phyloP scores from a whole-genome alignment of 345 rosid genomes.

The Pelargonium nanum region DNA sequence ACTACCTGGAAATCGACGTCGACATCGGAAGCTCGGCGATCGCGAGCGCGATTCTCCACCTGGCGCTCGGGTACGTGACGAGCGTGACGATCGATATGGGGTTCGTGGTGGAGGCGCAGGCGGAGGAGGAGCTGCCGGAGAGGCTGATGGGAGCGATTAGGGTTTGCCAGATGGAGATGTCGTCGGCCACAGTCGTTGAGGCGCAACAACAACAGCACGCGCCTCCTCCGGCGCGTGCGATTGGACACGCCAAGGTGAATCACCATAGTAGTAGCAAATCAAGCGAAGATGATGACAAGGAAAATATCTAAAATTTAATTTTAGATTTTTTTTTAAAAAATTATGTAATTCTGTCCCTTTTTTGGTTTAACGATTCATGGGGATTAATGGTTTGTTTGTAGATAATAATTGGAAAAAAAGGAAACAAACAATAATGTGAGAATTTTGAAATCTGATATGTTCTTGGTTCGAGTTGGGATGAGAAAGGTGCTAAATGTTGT shows the following conservation, averaged over 20 bases:
- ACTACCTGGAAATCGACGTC: conserved; percentile 82
- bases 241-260: conserved; percentile 50
- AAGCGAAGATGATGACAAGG: conserved; percentile 2
- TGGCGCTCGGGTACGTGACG: conserved; percentile 70
- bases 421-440: no score
- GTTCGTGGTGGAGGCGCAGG: conserved; percentile 66
- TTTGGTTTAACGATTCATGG: no score
- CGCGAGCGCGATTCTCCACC: conserved; percentile 59
- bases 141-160: conserved; percentile 71
- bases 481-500: no score
- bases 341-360: background rate
- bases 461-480: no score
- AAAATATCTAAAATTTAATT: background rate
- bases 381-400: no score
- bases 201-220: conserved; percentile 10
- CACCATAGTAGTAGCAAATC: conserved; percentile 22
- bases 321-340: background rate
- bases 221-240: conserved; percentile 22
- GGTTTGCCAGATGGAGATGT: conserved; percentile 85
- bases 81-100: conserved; percentile 84
- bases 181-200: conserved; percentile 53
- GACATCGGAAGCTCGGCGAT: conserved; percentile 69
- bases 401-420: no score
- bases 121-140: conserved; percentile 82
- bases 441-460: no score